Evolutionary conservation across 2,329 filamentous ascomycete genomes (phyloP).

Genomic region (Diaporthe ampelina): DNA sequence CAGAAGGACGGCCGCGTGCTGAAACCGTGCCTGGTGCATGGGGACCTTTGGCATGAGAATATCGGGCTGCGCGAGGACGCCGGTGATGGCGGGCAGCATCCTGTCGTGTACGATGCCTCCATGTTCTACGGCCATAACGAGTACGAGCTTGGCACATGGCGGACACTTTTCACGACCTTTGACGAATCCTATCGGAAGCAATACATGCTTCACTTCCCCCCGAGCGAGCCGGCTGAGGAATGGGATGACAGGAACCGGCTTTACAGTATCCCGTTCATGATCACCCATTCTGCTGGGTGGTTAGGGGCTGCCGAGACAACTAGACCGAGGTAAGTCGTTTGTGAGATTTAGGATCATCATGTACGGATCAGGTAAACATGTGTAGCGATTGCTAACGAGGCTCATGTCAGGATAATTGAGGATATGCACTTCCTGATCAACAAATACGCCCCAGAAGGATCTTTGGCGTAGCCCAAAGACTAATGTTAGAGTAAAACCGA

Average conservation of each 20-base stretch:
- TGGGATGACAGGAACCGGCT: background rate
- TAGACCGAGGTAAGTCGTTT: background rate
- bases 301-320: background rate
- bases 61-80: too few relatives aligned
- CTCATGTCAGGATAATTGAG: background rate
- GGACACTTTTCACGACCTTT: background rate
- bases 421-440: background rate
- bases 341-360: background rate
- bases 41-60: too few relatives aligned
- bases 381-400: background rate
- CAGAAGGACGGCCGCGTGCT: too few relatives aligned
- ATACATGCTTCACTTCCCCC: background rate
- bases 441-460: too few relatives aligned
- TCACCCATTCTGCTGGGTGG: background rate
- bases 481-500: background rate
- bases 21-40: too few relatives aligned
- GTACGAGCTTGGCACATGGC: background rate
- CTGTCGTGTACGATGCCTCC: background rate
- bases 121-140: background rate
- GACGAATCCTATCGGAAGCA: too few relatives aligned
- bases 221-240: background rate
- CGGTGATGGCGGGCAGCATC: too few relatives aligned
- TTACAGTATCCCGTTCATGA: background rate
- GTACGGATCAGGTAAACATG: too few relatives aligned
- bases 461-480: background rate